A percentile compares a stretch with the other conserved stretches of the same genome.
Evolutionary conservation across 2,329 filamentous ascomycete genomes (phyloP).

Genomic region (Trichoderma semiorbis): DNA sequence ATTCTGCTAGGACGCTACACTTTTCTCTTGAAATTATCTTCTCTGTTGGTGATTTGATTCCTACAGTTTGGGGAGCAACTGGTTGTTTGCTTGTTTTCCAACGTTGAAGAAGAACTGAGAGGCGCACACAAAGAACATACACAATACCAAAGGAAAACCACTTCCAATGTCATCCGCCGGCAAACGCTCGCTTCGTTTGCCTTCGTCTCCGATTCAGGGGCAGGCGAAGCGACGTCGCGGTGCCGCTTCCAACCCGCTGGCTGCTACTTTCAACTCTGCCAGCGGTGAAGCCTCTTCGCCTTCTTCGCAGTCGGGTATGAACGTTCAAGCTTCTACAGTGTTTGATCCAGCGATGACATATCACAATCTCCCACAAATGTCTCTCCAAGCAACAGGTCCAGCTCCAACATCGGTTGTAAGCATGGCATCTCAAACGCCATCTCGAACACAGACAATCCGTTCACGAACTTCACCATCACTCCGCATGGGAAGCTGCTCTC

Average conservation of each 20-base stretch:
- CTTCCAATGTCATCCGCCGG: background rate
- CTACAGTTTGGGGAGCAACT: background rate
- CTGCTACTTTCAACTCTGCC: background rate
- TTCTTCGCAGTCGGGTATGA: background rate
- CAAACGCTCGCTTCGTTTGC: conserved; percentile 2
- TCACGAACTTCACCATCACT: background rate
- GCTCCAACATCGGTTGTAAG: background rate
- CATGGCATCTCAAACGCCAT: background rate
- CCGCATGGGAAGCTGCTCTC: conserved; percentile 21
- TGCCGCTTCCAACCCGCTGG: background rate
- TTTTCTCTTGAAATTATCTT: background rate
- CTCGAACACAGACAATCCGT: background rate
- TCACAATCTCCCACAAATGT: background rate
- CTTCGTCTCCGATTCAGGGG: background rate
- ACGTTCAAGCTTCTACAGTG: background rate
- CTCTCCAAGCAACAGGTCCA: background rate
- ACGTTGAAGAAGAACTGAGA: background rate
- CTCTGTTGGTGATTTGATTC: background rate
- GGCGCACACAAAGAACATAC: background rate
- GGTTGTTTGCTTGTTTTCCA: background rate
- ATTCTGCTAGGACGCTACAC: background rate
- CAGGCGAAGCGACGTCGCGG: conserved; percentile 6
- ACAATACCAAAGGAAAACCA: background rate
- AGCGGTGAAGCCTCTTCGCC: background rate
- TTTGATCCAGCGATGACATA: background rate